Evolutionary conservation across 345 rosid species (phyloP).

Genomic region (Reutealis trisperma): DNA sequence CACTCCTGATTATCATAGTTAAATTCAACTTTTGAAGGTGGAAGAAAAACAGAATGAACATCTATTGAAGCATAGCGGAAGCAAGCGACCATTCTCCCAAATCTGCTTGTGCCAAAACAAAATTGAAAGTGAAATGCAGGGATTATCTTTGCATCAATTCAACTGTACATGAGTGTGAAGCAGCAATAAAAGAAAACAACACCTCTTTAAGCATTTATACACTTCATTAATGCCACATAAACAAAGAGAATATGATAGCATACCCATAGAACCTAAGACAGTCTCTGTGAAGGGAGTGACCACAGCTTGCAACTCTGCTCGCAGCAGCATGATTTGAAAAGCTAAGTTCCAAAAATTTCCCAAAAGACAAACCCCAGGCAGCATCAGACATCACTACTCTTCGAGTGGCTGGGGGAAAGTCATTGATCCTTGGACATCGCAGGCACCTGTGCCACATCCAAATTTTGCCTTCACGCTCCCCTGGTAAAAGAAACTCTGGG

Average conservation of each 20-base stretch:
- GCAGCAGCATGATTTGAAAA: slow-evolving; percentile 98
- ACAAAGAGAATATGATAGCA: not conserved
- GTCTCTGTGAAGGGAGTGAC: slow-evolving; percentile 96
- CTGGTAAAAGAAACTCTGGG: slow-evolving; percentile 63
- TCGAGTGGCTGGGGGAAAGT: slow-evolving; percentile 89
- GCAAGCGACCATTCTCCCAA: slow-evolving; percentile 94
- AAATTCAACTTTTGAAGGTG: slow-evolving; percentile 77
- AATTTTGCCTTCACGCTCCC: slow-evolving; percentile 86
- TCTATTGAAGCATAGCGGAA: slow-evolving; percentile 87
- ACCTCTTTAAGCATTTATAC: not conserved
- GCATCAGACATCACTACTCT: slow-evolving; percentile 97
- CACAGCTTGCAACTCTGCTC: slow-evolving; percentile 96
- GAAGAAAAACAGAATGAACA: slow-evolving; percentile 84
- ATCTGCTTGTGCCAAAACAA: slow-evolving; percentile 52
- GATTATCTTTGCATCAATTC: not conserved
- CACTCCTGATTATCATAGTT: slow-evolving; percentile 65
- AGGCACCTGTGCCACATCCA: slow-evolving; percentile 99
- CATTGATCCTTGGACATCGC: slow-evolving; percentile 68
- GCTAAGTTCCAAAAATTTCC: slow-evolving; percentile 97
- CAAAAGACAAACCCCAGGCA: slow-evolving; percentile 99
- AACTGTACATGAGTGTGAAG: not conserved
- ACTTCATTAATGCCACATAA: not conserved
- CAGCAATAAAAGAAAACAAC: not conserved
- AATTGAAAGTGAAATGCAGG: not conserved
- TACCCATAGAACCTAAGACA: slow-evolving; percentile 99